phyloP scores from a whole-genome alignment of 495 filamentous ascomycete species.

The Tuber microsphaerosporum region DNA sequence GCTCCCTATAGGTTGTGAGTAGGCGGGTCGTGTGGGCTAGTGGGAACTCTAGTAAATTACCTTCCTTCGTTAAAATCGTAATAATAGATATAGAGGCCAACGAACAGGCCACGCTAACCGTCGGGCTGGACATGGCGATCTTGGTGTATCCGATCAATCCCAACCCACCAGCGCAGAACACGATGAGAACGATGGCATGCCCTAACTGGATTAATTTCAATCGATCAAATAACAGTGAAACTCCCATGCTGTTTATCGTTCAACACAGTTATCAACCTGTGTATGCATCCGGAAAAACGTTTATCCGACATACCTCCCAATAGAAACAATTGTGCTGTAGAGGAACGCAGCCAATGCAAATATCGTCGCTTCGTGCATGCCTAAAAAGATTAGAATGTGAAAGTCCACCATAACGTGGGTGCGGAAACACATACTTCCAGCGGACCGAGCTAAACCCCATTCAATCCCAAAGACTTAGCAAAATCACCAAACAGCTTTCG shows the following conservation, averaged over 20 bases:
- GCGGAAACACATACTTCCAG: slow-evolving; percentile 64
- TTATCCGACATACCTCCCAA: slow-evolving; percentile 43
- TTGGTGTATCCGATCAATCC: slow-evolving; percentile 92
- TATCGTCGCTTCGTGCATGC: slow-evolving; percentile 64
- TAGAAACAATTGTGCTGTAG: slow-evolving; percentile 72
- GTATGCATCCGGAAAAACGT: not conserved
- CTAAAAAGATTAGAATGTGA: slow-evolving; percentile 13
- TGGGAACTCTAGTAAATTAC: slow-evolving; percentile 38
- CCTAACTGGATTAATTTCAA: slow-evolving; percentile 61
- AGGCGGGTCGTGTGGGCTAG: not conserved
- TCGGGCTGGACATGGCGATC: slow-evolving; percentile 72
- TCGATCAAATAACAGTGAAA: slow-evolving; percentile 66
- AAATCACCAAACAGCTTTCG: not conserved
- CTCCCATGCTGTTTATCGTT: slow-evolving; percentile 65
- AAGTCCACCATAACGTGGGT: not conserved
- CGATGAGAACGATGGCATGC: slow-evolving; percentile 70
- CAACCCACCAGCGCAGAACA: slow-evolving; percentile 83
- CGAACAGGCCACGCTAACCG: slow-evolving; percentile 87
- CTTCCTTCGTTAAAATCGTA: slow-evolving; percentile 87
- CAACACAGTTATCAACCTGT: not conserved
- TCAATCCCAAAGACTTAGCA: not conserved
- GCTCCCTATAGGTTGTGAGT: slow-evolving; percentile 39
- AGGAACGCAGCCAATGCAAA: slow-evolving; percentile 72
- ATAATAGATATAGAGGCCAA: slow-evolving; percentile 86
- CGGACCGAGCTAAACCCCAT: slow-evolving; percentile 55